Conservation (phyloP, 2,329 filamentous ascomycete species). For the Ophiostoma australiae region DNA sequence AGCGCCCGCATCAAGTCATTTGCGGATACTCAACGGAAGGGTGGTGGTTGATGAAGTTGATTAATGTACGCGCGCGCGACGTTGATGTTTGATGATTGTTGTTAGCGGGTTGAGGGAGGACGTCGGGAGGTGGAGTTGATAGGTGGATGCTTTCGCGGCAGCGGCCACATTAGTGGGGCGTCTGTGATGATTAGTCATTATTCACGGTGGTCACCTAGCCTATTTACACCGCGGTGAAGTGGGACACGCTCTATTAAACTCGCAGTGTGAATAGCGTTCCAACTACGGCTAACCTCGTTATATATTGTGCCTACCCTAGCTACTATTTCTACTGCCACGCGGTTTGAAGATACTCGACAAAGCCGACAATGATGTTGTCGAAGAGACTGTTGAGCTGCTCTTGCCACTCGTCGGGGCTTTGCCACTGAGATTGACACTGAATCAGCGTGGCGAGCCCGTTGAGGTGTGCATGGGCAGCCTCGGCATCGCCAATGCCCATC, state of each 20-base stretch:
- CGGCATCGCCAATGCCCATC: constrained; percentile 19
- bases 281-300: no score
- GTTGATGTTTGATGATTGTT: background rate
- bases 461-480: constrained; percentile 16
- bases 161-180: background rate
- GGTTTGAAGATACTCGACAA: background rate
- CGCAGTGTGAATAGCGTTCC: no score
- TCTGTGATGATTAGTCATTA: no score
- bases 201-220: no score
- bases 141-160: background rate
- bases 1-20: background rate
- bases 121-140: background rate
- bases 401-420: constrained; percentile 5
- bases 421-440: background rate
- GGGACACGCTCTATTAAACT: no score
- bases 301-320: no score
- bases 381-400: background rate
- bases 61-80: background rate
- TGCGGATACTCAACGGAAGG: background rate
- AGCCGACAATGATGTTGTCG: background rate
- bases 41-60: background rate
- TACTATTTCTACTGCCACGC: background rate
- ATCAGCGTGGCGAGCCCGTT: constrained; percentile 12
- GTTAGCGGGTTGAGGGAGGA: background rate
- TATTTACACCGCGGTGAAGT: no score